A percentile compares a stretch with the other conserved stretches of the same genome.
Conservation (phyloP, 2,329 filamentous ascomycete species). For the Dactylella cylindrospora region DNA sequence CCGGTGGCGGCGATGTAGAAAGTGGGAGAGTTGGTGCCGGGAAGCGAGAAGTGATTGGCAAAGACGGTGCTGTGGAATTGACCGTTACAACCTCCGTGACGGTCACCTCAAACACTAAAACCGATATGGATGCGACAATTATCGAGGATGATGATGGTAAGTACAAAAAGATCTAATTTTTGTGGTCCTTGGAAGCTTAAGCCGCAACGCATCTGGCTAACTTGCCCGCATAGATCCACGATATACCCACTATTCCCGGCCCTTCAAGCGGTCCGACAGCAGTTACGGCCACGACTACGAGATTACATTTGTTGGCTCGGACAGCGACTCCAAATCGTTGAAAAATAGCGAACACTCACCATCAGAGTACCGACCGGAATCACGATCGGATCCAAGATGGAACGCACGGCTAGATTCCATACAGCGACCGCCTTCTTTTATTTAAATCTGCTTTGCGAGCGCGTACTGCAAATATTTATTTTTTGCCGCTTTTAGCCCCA, state of each 20-base stretch:
- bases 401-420: conserved; percentile 35
- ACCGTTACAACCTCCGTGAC: conserved; percentile 39
- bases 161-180: not conserved
- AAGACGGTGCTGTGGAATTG: conserved; percentile 30
- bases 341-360: conserved; percentile 37
- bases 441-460: conserved; percentile 5
- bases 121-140: conserved; percentile 36
- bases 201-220: no score
- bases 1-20: conserved; percentile 5
- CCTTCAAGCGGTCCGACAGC: conserved; percentile 20
- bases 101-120: conserved; percentile 34
- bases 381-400: conserved; percentile 32
- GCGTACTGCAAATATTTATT: no score
- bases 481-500: no score
- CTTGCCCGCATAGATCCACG: conserved; percentile 21
- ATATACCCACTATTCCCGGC: conserved; percentile 37
- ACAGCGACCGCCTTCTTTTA: conserved; percentile 31
- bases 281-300: conserved; percentile 38
- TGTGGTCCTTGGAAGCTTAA: no score
- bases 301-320: conserved; percentile 31
- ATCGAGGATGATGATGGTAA: conserved; percentile 41
- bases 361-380: conserved; percentile 41
- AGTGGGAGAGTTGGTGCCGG: conserved; percentile 11
- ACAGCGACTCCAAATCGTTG: conserved; percentile 37
- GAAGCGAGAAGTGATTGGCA: conserved; percentile 29